Evolutionary conservation across 208 protist species (phyloP), one percentile per base, ranked within the genome.

Genomic region (Naegleria fowleri): DNA sequence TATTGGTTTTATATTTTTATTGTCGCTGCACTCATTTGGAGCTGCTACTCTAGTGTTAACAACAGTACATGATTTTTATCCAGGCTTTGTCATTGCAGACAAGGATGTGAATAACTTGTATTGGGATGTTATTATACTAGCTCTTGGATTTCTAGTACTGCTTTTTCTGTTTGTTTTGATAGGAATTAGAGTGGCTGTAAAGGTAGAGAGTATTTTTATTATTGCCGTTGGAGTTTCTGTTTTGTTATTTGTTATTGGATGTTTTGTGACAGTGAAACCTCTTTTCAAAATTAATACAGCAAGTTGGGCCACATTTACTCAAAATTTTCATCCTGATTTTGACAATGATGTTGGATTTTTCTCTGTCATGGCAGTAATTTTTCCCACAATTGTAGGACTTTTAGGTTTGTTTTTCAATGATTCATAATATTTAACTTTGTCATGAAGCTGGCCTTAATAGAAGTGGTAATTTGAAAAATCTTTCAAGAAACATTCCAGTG

Each of bases 381-480:
- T 96, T 84, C 96, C 95, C 4, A 83, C 91, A 4, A 92, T 96
- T 3, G 96, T 95, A n/a, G 95, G 95, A 19, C 95, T 97, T 40
- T 94, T 97, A 94, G 43, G 43, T 48, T 48, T 48, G 43, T 48
- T 48, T 48, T 48, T 48, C 7, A 1, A 48, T 48, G 1, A 48
- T 1, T 48, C 1, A 48, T 48, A 48, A 48, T 48, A 9, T 48
- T 48, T 1, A 48, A 7, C 43, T 48, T 48, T 1, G 43, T n/a
- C n/a, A 48, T 9, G 7, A 48, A 48, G 94, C 94, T n/a, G 96
- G 96, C 19, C 93, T 95, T 11, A 96, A 95, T 59, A 55, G 94
- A 11, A 93, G 88, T 43, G 96, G 95, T 67, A 94, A 95, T 58
- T 90, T 97, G 6, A 92, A 91, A 43, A 90, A 97, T 84, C 92